Evolutionary conservation across 2,329 filamentous ascomycete genomes (phyloP).

Genomic region (Fusarium equiseti): DNA sequence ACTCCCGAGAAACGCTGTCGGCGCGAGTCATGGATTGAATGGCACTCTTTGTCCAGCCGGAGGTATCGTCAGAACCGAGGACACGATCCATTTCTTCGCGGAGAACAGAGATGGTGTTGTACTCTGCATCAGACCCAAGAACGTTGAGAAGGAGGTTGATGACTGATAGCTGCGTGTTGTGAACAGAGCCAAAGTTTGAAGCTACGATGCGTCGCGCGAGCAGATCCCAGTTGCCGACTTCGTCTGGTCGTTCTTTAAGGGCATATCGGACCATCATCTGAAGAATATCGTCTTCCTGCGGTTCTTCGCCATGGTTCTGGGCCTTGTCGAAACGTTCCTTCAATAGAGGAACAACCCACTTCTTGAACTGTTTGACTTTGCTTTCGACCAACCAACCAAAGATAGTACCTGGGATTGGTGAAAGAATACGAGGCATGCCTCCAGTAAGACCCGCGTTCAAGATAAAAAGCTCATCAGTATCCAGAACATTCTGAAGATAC

Average conservation of each 20-base stretch:
- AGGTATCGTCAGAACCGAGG: constrained; percentile 42
- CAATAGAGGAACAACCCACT: constrained; percentile 44
- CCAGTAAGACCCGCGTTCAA: constrained; percentile 51
- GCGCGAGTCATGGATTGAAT: constrained; percentile 54
- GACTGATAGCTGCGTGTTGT: constrained; percentile 56
- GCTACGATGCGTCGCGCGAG: constrained; percentile 51
- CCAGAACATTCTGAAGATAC: constrained; percentile 49
- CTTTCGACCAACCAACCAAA: constrained; percentile 39
- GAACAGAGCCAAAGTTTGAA: constrained; percentile 55
- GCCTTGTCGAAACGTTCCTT: constrained; percentile 28
- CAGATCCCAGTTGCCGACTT: constrained; percentile 49
- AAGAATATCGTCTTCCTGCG: constrained; percentile 54
- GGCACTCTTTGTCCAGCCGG: constrained; percentile 55
- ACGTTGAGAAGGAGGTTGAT: constrained; percentile 57
- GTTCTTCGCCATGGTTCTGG: constrained; percentile 18
- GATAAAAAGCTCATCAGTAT: constrained; percentile 51
- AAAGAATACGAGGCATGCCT: constrained; percentile 49
- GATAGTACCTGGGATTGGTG: constrained; percentile 49
- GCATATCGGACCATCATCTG: constrained; percentile 59
- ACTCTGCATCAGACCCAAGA: constrained; percentile 53
- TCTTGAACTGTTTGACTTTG: constrained; percentile 46
- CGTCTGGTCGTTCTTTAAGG: constrained; percentile 53
- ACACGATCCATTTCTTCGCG: constrained; percentile 54
- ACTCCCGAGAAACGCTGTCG: constrained; percentile 60
- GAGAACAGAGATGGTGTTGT: constrained; percentile 53